These are phyloP conservation scores for Sporothrix dimorphospora DNA, from an alignment of 2,329 filamentous ascomycete genomes.

Conservation along the genomic window DNA sequence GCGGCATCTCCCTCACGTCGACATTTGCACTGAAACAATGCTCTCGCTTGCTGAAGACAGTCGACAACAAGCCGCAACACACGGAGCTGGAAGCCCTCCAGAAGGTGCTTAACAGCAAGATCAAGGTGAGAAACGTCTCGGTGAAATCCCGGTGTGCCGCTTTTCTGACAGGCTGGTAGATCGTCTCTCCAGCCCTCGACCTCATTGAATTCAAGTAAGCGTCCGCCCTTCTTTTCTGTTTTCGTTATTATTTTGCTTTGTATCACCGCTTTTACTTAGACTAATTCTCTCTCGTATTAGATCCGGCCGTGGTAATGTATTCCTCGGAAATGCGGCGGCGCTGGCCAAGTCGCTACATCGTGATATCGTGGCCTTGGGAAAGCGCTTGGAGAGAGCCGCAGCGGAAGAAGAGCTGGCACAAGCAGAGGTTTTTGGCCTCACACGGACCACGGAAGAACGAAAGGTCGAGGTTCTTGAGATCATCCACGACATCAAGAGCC, in stretches of 20 bases:
- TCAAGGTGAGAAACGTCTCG: slow-evolving; percentile 58
- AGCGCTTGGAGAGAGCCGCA: slow-evolving; percentile 71
- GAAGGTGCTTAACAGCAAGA: slow-evolving; percentile 78
- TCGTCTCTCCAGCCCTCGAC: slow-evolving; percentile 88
- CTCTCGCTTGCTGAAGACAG: slow-evolving; percentile 73
- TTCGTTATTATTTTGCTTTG: neutral
- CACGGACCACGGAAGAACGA: slow-evolving; percentile 52
- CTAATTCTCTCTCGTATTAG: slow-evolving; percentile 33
- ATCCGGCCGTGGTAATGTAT: slow-evolving; percentile 57
- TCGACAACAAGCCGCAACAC: slow-evolving; percentile 70
- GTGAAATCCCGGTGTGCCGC: rapidly evolving
- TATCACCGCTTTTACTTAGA: neutral
- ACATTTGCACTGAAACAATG: slow-evolving; percentile 84
- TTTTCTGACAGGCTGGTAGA: slow-evolving; percentile 49
- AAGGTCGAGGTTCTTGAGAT: slow-evolving; percentile 70
- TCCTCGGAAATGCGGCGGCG: slow-evolving; percentile 79
- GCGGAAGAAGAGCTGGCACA: slow-evolving; percentile 60
- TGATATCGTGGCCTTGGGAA: slow-evolving; percentile 80
- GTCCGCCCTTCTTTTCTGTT: neutral
- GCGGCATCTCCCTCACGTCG: slow-evolving; percentile 83
- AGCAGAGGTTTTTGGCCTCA: slow-evolving; percentile 38
- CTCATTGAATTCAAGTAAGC: slow-evolving; percentile 85
- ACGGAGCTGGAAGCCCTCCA: slow-evolving; percentile 72
- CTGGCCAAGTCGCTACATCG: slow-evolving; percentile 81
- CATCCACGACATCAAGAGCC: slow-evolving; percentile 71